Conservation (phyloP, 331 rosid species). For the Erythrophleum ivorense region DNA sequence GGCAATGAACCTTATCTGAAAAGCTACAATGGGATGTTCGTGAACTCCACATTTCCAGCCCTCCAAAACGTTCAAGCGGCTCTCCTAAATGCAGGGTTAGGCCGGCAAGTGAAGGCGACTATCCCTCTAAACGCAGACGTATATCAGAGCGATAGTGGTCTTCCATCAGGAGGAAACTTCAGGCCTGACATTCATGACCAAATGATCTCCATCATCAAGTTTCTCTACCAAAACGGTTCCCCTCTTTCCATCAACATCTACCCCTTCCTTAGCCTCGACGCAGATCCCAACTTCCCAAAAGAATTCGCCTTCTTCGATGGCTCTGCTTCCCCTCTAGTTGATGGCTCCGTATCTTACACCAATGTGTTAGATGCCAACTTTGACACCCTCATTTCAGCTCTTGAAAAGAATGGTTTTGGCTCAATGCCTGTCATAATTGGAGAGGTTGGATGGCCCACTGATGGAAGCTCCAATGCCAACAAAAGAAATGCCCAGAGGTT, state of each 20-base stretch:
- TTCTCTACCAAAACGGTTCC: constrained; percentile 49
- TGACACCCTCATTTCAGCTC: constrained; percentile 83
- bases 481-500: constrained; percentile 60
- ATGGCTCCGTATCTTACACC: constrained; percentile 57
- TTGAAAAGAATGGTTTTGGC: constrained; percentile 75
- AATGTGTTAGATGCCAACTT: constrained; percentile 85
- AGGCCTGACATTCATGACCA: constrained; percentile 56
- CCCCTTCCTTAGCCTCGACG: constrained; percentile 71
- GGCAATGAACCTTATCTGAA: constrained; percentile 68
- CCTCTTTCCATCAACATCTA: constrained; percentile 72
- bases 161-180: constrained; percentile 68
- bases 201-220: constrained; percentile 54
- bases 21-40: constrained; percentile 52
- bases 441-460: constrained; percentile 96
- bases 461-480: constrained; percentile 75
- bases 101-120: constrained; percentile 62
- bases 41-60: constrained; percentile 59
- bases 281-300: constrained; percentile 64
- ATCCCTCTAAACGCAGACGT: constrained; percentile 68
- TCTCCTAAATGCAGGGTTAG: constrained; percentile 61
- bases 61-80: constrained; percentile 69
- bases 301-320: constrained; percentile 66
- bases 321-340: constrained; percentile 51
- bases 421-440: constrained; percentile 79
- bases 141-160: constrained; percentile 45